A percentile compares a stretch with the other conserved stretches of the same genome.
Conservation (phyloP, 2,329 filamentous ascomycete species). For the Colletotrichum sp. region DNA sequence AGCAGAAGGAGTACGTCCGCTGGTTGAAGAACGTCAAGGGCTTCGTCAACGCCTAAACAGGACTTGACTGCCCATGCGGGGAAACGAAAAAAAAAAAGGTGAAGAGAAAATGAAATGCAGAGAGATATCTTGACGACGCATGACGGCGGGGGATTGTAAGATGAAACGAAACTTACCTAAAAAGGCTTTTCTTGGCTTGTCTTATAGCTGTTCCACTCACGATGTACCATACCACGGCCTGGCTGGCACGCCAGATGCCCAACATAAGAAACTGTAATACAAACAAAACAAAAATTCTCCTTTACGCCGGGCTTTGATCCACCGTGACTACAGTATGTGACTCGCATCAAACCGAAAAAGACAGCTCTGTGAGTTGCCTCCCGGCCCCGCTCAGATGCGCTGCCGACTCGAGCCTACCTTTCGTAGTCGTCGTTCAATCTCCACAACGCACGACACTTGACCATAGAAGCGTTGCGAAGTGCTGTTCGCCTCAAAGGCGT, state of each 20-base stretch:
- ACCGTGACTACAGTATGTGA: neutral
- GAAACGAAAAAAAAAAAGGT: neutral
- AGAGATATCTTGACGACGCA: conserved; percentile 14
- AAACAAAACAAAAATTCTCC: neutral
- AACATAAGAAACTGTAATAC: conserved; percentile 18
- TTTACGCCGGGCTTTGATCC: neutral
- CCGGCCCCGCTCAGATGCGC: neutral
- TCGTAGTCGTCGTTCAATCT: neutral
- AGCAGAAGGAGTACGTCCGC: conserved; percentile 93
- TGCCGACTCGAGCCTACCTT: neutral
- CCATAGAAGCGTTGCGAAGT: neutral
- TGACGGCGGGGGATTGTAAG: conserved; percentile 17
- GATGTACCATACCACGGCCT: conserved; percentile 23
- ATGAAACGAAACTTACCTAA: conserved; percentile 7
- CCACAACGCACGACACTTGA: neutral
- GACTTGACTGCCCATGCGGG: neutral
- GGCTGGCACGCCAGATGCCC: conserved; percentile 2
- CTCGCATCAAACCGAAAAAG: neutral
- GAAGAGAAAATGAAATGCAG: neutral
- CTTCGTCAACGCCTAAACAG: conserved; percentile 74
- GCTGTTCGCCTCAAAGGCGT: neutral
- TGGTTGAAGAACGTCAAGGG: conserved; percentile 90
- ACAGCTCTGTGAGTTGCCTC: neutral
- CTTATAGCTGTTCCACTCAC: conserved; percentile 22
- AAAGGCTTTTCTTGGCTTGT: conserved; percentile 18